Evolutionary conservation across 1,139 yeast species (phyloP).

Genomic region (Saccharomyces uvarum): DNA sequence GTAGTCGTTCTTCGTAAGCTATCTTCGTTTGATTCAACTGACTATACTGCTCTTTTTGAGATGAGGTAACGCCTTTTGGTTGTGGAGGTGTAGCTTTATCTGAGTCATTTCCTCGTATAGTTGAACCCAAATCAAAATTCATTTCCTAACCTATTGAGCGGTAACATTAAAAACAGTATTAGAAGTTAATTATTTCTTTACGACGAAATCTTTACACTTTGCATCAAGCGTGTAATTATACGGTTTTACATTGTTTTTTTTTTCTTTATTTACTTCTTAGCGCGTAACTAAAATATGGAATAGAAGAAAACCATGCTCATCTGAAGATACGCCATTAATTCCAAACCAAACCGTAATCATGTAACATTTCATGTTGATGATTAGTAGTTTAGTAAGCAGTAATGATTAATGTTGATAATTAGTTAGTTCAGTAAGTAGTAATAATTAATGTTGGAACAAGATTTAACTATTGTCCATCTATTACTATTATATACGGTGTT

Average conservation of each 20-base stretch:
- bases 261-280: not conserved
- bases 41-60: not conserved
- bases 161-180: not conserved
- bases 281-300: not conserved
- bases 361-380: too few species aligned
- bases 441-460: too few species aligned
- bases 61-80: not conserved
- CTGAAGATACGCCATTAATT: not conserved
- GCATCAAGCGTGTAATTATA: not conserved
- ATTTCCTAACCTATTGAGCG: not conserved
- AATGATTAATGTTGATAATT: too few species aligned
- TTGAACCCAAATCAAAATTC: not conserved
- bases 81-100: not conserved
- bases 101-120: not conserved
- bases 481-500: too few species aligned
- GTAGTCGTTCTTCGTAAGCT: constrained; percentile 35
- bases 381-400: too few species aligned
- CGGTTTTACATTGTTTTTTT: not conserved
- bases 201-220: not conserved
- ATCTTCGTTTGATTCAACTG: constrained; percentile 18
- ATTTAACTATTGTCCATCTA: too few species aligned
- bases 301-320: not conserved
- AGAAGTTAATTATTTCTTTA: not conserved
- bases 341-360: not conserved
- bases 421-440: too few species aligned